Base-by-base conservation (phyloP, 1,139 yeast species). In the Geotrichum aggregatum region DNA sequence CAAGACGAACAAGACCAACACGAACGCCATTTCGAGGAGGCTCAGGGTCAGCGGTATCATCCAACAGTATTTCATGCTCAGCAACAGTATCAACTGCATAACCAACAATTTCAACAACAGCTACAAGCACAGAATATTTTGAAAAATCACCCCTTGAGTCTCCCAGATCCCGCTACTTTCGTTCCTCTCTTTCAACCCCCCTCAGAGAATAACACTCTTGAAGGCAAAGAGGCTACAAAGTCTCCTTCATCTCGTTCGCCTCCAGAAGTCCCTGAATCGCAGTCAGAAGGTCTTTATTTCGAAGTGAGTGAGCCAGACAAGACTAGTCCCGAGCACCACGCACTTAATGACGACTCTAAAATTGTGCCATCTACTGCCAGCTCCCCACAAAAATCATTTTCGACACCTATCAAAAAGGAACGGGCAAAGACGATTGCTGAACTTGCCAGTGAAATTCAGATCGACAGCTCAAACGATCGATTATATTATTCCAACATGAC, bases 401-500 rank as follows among this genome's bases (percentile, higher is more conserved):
- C n/a, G 66, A 30, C 48, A n/a, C 46, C 51, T 8, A 19, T 50
- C 18, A 64, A 56, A 67, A 55, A 41, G 50, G 62, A 58, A 33
- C 56, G 58, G 34, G 63, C 71, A 53, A 77, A 78, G 61, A 75
- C 81, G 0, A 78, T 78, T 50, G 82, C 82, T 0, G 82, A 77
- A 58, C 64, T 78, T 54, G 83, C 82, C 7, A 74, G 80, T 59
- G 81, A 78, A 62, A 77, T 77, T 48, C 73, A 76, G 54, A 64
- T 79, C 48, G 63, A 64, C 28, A 47, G 62, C 38, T 43, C 47
- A 14, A 56, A 57, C 40, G 53, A 54, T 30, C 50, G 51, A 3
- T 53, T 51, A 41, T 57, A 58, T 35, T 61, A 59, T 44, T 54
- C 63, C n/a, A 51, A 43, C 24, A 52, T 58, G 57, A 56, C 59